phyloP scores from a whole-genome alignment of 495 filamentous ascomycete species.

The Penicillium antarcticum region DNA sequence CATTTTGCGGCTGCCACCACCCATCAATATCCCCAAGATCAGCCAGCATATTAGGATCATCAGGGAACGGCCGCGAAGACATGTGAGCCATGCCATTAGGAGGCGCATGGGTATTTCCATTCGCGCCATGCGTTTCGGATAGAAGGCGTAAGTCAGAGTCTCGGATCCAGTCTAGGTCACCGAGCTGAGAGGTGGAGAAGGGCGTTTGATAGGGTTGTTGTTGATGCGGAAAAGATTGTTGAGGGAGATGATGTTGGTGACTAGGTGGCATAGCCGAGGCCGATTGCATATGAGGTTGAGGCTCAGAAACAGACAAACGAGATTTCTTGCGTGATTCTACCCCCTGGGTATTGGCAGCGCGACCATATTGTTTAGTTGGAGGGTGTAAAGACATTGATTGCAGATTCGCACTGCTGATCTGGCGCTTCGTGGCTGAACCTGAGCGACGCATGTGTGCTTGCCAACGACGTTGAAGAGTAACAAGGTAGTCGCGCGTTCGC shows the following conservation, averaged over 20 bases:
- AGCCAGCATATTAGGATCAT: slow-evolving; percentile 26
- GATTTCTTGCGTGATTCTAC: slow-evolving; percentile 30
- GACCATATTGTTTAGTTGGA: neutral
- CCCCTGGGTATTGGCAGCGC: neutral
- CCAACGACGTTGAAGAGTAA: slow-evolving; percentile 45
- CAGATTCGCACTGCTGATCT: slow-evolving; percentile 26
- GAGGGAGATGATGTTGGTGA: slow-evolving; percentile 2
- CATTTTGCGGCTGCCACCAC: slow-evolving; percentile 29
- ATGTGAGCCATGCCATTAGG: slow-evolving; percentile 2
- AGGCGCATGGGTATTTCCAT: neutral
- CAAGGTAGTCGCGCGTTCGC: slow-evolving; percentile 42
- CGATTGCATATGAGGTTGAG: neutral
- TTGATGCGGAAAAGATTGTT: neutral
- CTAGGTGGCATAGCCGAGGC: neutral
- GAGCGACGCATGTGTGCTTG: slow-evolving; percentile 45
- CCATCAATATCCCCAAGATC: slow-evolving; percentile 36
- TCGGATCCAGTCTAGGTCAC: slow-evolving; percentile 36
- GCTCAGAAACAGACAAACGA: slow-evolving; percentile 14
- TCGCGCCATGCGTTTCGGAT: slow-evolving; percentile 18
- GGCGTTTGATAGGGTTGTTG: slow-evolving; percentile 6
- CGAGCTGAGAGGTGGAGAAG: slow-evolving; percentile 11
- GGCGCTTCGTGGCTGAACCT: slow-evolving; percentile 33
- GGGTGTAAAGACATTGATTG: slow-evolving; percentile 1
- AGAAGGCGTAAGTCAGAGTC: slow-evolving; percentile 32
- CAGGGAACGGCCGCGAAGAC: slow-evolving; percentile 18